These are phyloP conservation scores for Mycena floridula DNA, from an alignment of 768 basidiomycete species.

Conservation along the genomic window DNA sequence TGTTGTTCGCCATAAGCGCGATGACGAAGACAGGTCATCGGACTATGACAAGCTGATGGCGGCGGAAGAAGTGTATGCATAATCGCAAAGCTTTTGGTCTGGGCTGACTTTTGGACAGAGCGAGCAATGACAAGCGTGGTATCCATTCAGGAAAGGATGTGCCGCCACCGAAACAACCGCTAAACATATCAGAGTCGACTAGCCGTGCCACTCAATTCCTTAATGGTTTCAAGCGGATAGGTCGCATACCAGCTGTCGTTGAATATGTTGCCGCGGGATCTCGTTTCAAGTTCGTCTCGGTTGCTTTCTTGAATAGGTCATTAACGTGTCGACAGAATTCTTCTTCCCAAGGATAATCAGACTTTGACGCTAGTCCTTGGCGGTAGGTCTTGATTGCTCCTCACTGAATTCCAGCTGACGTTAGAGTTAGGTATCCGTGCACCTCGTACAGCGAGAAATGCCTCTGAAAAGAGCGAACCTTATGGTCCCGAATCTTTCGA, in stretches of 20 bases:
- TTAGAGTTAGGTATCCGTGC: constrained; percentile 75
- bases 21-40: constrained; percentile 93
- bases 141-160: constrained; percentile 92
- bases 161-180: constrained; percentile 68
- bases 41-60: constrained; percentile 96
- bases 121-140: constrained; percentile 70
- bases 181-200: constrained; percentile 86
- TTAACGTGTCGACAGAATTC: constrained; percentile 67
- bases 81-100: background rate
- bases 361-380: constrained; percentile 88
- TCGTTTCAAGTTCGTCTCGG: constrained; percentile 73
- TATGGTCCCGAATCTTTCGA: constrained; percentile 80
- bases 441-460: constrained; percentile 76
- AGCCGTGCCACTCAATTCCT: constrained; percentile 81
- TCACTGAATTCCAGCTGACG: constrained; percentile 3
- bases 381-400: constrained; percentile 34
- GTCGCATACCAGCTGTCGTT: constrained; percentile 78
- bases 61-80: constrained; percentile 82
- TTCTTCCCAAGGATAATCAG: constrained; percentile 88
- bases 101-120: constrained; percentile 38
- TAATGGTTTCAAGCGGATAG: constrained; percentile 85
- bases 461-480: constrained; percentile 84
- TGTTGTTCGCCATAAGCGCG: constrained; percentile 86
- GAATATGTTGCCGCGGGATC: constrained; percentile 94
- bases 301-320: background rate